Conservation (phyloP, 78 protist genomes). For the Speleostelium caveatum region DNA sequence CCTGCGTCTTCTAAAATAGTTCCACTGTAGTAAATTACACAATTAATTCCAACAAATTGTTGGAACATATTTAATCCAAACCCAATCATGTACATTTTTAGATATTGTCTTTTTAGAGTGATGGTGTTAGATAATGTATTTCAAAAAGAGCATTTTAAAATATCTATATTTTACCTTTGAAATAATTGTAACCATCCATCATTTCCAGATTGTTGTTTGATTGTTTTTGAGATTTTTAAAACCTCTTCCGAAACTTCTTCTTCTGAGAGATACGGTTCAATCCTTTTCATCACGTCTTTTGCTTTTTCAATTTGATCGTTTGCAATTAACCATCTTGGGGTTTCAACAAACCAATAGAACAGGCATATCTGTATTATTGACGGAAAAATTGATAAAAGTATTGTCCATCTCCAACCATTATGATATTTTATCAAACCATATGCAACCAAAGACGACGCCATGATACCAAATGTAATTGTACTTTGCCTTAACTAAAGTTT, state of each 20-base stretch:
- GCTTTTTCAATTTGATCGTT: slow-evolving; percentile 35
- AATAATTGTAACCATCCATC: slow-evolving; percentile 51
- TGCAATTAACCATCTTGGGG: slow-evolving; percentile 70
- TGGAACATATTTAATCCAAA: slow-evolving; percentile 76
- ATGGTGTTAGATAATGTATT: background rate
- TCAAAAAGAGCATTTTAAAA: background rate
- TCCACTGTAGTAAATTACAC: slow-evolving; percentile 55
- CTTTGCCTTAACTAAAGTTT: too few species aligned
- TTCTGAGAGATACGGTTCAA: background rate
- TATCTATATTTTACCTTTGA: too few species aligned
- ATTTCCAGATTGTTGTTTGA: slow-evolving; percentile 35
- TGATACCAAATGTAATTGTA: slow-evolving; percentile 64
- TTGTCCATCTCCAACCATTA: slow-evolving; percentile 62
- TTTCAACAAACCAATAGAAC: slow-evolving; percentile 44
- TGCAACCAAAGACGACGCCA: slow-evolving; percentile 53
- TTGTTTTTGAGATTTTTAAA: background rate
- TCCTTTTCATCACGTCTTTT: background rate
- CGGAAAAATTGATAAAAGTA: slow-evolving; percentile 24
- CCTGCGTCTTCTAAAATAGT: slow-evolving; percentile 53
- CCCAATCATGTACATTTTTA: slow-evolving; percentile 42
- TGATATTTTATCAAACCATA: slow-evolving; percentile 31
- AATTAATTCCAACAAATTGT: slow-evolving; percentile 70
- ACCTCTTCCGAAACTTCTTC: background rate
- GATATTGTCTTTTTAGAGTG: background rate
- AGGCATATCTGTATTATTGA: slow-evolving; percentile 25